A percentile compares a stretch with the other conserved stretches of the same genome.
Evolutionary conservation across 2,329 filamentous ascomycete genomes (phyloP).

Genomic region (Fusarium ramigenum): DNA sequence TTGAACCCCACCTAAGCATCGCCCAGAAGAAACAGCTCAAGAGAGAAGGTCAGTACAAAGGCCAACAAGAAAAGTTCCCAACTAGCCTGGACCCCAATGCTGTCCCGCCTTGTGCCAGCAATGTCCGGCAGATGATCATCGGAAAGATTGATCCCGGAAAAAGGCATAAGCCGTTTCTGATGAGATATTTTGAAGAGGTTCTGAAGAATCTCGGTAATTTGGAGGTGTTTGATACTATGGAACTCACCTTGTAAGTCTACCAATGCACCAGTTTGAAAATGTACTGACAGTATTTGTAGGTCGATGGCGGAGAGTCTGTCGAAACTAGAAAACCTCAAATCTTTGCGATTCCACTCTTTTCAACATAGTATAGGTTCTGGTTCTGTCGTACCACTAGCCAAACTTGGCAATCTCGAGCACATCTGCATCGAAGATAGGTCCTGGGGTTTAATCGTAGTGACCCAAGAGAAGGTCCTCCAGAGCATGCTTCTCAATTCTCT

Average conservation of each 20-base stretch:
- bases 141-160: neutral
- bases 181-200: neutral
- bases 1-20: conserved; percentile 8
- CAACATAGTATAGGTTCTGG: accelerated
- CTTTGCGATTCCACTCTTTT: neutral
- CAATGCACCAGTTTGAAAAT: no score
- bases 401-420: neutral
- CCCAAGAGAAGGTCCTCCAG: no score
- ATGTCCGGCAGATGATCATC: conserved; percentile 8
- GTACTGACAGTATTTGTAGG: neutral
- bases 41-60: neutral
- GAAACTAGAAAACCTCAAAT: neutral
- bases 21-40: conserved; percentile 5
- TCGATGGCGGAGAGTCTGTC: neutral
- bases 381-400: no score
- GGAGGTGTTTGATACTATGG: neutral
- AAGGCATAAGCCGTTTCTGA: neutral
- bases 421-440: neutral
- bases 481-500: conserved; percentile 3
- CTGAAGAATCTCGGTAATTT: conserved; percentile 4
- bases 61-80: neutral
- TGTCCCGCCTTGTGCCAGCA: neutral
- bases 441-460: neutral
- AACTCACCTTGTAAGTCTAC: no score
- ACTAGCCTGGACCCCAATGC: neutral